Evolutionary conservation across 345 rosid species (phyloP), one percentile per base, ranked within the genome.

Genomic region (Corchorus olitorius): DNA sequence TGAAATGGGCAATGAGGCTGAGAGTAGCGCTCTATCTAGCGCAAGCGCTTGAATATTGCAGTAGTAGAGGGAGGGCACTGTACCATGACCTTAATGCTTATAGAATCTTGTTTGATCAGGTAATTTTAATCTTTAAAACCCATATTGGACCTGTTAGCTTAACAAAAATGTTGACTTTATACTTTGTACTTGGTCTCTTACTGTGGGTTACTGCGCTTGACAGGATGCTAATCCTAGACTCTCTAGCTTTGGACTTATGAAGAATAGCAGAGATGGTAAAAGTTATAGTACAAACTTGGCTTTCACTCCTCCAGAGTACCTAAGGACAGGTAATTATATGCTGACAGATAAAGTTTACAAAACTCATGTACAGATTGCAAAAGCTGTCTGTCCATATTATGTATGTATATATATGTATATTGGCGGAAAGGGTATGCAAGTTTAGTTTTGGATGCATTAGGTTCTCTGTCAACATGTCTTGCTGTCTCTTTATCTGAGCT

Each of bases 241-340:
- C 59, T 92, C 97, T 45, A 89, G 91, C 86, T 93, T 93, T 54
- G 97, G 97, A 70, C 90, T 93, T 45, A 93, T 91, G 96, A 93
- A 93, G 87, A 93, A 93, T 78, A 93, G 97, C 79, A 88, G 97
- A 75, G 97, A 93, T 83, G 97, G 97, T 63, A 93, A 91, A 85
- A 93, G 97, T 78, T 93, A 93, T 72, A 93, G 97, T 77, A 93
- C 97, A 13, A 93, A 93, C 81, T 85, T 93, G 89, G 97, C 97
- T 76, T 93, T 93, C 76, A 91, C 97, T 63, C 97, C 97, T 53
- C 97, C 97, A 11, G 97, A 93, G 75, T 93, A 93, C 83, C 78
- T 93, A 83, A 88, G 96, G 78, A 93, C 96, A 27, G 97, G 97
- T 91, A 77, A 78, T 84, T 16, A 2, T 46, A 49, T 60, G 46